Base-by-base conservation (phyloP, 176 grass and related monocot species). In the Musa beccarii region DNA sequence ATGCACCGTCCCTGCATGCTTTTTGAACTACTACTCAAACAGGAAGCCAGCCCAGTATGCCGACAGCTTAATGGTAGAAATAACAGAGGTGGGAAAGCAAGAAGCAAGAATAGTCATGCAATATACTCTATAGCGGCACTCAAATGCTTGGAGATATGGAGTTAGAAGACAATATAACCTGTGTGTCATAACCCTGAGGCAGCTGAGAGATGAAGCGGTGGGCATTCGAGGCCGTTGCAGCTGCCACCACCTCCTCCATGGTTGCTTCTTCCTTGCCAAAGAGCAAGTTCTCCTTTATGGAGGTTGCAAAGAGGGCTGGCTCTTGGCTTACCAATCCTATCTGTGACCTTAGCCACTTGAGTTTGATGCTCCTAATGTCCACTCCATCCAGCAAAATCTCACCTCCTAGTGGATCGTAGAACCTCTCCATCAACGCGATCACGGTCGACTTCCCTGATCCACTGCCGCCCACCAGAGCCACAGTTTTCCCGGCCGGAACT, bases 261-360 rank as follows among this genome's bases (percentile, higher is more conserved):
- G 84, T 83, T 21, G 87, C 81, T 8, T 83, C 84, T 68, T 79
- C 77, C 53, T 81, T 86, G 17, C 81, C 87, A 24, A 86, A 81
- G 23, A 79, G 49, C 76, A 89, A 80, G 51, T 89, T 89, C 54
- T 89, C 87, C 12, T 75, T 78, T 28, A 85, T 85, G 11, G 87
- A 82, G 16, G 80, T 81, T 74, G 70, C 82, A 43, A 86, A 89
- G 11, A 89, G 83, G 51, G 78, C 16, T 29, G 87, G 87, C 74
- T 89, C 84, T 52, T 89, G 83, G 67, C 76, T 86, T 69, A 89
- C 83, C 80, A 86, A 66, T 19, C 87, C 87, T 68, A 89, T 89
- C 64, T 83, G 34, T 11, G 67, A 76, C 66, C 87, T 72, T 22
- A 89, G 76, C 81, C 66, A 84, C 21, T 69, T 63, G 22, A 83